These are phyloP conservation scores for Drosera spatulata DNA, from an alignment of 179 eudicot genomes.

Conservation along the genomic window DNA sequence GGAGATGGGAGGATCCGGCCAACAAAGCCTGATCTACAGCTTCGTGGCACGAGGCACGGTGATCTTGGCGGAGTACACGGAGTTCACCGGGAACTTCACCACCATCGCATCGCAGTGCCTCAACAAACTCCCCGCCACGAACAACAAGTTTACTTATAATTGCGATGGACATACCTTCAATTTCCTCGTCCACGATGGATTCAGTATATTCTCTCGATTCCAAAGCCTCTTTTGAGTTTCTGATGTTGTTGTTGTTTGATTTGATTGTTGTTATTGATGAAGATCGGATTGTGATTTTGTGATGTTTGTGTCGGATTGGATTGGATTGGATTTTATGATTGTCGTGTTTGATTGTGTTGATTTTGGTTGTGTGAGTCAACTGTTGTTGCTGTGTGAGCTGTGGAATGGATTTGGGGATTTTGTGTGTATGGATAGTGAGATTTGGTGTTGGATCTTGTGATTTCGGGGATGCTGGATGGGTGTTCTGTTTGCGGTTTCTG, in stretches of 20 bases:
- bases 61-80: slow-evolving; percentile 8
- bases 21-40: not conserved
- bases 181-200: slow-evolving; percentile 5
- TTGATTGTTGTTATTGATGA: too few relatives aligned
- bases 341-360: not conserved
- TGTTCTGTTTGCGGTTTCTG: too few relatives aligned
- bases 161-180: too few relatives aligned
- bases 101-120: slow-evolving; percentile 8
- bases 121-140: slow-evolving; percentile 3
- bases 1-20: not conserved
- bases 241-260: not conserved
- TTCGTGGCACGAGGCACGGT: not conserved
- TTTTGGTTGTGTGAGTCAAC: not conserved
- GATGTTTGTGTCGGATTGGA: not conserved
- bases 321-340: not conserved
- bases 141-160: not conserved
- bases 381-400: too few relatives aligned
- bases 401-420: too few relatives aligned
- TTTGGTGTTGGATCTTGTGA: too few relatives aligned
- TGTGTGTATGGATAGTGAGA: too few relatives aligned
- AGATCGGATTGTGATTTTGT: not conserved
- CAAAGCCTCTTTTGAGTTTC: slow-evolving; percentile 1
- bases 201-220: not conserved
- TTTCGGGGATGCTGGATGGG: too few relatives aligned
- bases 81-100: slow-evolving; percentile 9